phyloP scores from a whole-genome alignment of 1,139 yeast genomes.

The Yamadazyma epiphylla region DNA sequence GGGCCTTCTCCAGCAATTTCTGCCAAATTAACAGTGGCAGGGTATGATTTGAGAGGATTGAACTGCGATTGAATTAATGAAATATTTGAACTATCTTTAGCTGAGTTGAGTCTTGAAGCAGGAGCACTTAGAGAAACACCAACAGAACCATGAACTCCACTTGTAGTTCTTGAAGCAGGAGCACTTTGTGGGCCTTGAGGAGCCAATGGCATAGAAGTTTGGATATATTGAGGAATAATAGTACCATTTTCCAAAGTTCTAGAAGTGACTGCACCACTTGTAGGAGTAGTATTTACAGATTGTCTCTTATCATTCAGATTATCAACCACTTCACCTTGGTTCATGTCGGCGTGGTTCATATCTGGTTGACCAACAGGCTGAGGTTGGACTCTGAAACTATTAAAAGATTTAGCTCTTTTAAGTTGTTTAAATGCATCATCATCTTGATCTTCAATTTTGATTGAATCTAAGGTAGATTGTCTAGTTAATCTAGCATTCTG shows the following conservation, averaged over 20 bases:
- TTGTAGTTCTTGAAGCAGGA: background rate
- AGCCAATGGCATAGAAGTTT: no score
- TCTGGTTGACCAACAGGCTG: background rate
- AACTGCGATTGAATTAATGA: constrained; percentile 17
- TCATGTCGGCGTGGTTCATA: no score
- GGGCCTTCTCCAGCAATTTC: constrained; percentile 17
- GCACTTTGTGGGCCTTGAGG: background rate
- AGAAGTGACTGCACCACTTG: background rate
- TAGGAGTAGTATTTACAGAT: background rate
- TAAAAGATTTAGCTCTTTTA: constrained; percentile 33
- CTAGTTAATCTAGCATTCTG: constrained; percentile 10
- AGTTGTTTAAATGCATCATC: constrained; percentile 44
- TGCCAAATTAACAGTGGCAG: constrained; percentile 38
- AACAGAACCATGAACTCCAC: no score
- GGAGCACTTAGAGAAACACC: background rate
- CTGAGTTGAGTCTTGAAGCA: background rate
- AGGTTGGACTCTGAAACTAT: constrained; percentile 3
- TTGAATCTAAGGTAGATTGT: constrained; percentile 27
- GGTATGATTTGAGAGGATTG: constrained; percentile 27
- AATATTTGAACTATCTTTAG: constrained; percentile 6
- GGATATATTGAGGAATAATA: background rate
- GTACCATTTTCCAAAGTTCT: no score
- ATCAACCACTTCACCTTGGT: no score
- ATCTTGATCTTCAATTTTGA: constrained; percentile 38
- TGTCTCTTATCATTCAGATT: background rate